Percentiles rank a stretch among this genome's conserved stretches.
Evolutionary conservation across 768 basidiomycete species (phyloP).

Genomic region (Termitomyces sp.): DNA sequence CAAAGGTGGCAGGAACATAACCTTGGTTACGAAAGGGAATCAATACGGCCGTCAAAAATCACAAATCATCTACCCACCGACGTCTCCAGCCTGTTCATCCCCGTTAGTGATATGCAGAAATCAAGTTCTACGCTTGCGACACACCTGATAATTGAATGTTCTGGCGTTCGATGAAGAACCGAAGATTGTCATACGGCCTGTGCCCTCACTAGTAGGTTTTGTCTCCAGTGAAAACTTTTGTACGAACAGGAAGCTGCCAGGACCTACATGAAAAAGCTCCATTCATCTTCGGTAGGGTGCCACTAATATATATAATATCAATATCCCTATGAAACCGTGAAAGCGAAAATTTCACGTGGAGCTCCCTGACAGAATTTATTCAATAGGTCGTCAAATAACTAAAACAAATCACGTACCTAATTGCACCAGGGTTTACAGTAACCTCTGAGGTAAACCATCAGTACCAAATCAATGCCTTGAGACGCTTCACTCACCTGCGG

Average conservation of each 20-base stretch:
- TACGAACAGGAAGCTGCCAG: neutral
- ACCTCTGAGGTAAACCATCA: conserved; percentile 29
- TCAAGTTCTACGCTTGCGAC: neutral
- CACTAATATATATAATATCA: conserved; percentile 38
- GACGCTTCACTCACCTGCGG: conserved; percentile 24
- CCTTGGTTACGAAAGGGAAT: conserved; percentile 20
- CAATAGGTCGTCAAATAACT: neutral
- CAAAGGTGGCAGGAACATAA: conserved; percentile 54
- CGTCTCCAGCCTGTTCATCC: conserved; percentile 42
- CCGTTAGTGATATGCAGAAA: neutral
- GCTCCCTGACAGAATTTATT: conserved; percentile 33
- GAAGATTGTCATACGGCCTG: conserved; percentile 51
- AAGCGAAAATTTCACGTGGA: conserved; percentile 37
- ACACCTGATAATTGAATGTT: conserved; percentile 55
- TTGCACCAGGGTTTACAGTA: conserved; percentile 50
- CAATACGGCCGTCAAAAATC: neutral
- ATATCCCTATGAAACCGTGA: neutral
- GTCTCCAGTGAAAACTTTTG: neutral
- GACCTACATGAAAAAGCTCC: conserved; percentile 52
- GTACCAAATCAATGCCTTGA: neutral
- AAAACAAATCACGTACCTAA: conserved; percentile 28
- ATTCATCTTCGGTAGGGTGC: conserved; percentile 67
- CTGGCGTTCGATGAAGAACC: conserved; percentile 45
- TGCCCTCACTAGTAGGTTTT: conserved; percentile 36
- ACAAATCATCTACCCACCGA: conserved; percentile 29